Conservation (phyloP, 2,329 filamentous ascomycete genomes). For the Endoconidiophora laricicola region DNA sequence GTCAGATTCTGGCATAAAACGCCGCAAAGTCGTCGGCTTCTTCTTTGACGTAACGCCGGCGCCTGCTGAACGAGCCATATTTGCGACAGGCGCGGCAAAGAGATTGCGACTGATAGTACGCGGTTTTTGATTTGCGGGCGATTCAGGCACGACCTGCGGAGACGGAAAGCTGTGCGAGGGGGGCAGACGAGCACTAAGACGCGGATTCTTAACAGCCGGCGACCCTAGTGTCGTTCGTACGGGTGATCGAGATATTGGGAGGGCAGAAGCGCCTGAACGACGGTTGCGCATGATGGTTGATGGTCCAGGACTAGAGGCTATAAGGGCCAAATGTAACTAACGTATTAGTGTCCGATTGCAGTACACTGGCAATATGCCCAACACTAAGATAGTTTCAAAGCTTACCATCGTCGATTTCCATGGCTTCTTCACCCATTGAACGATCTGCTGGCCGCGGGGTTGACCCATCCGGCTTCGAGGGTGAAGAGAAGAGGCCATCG, state of each 20-base stretch:
- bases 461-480: constrained; percentile 33
- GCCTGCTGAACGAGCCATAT: constrained; percentile 14
- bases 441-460: constrained; percentile 20
- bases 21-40: neutral
- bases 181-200: constrained; percentile 32
- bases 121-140: neutral
- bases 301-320: constrained; percentile 37
- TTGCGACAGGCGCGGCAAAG: constrained; percentile 28
- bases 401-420: constrained; percentile 28
- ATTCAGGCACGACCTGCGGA: neutral
- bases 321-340: neutral
- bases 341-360: constrained; percentile 14
- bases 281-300: constrained; percentile 34
- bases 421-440: constrained; percentile 28
- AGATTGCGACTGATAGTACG: constrained; percentile 34
- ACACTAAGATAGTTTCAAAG: no score
- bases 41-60: neutral
- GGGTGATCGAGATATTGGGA: constrained; percentile 39
- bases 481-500: constrained; percentile 78
- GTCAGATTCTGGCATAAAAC: constrained; percentile 15
- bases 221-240: constrained; percentile 44
- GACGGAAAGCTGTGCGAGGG: neutral
- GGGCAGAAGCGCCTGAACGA: constrained; percentile 31
- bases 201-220: constrained; percentile 45
- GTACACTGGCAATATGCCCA: constrained; percentile 24